Conservation (phyloP, 305 asterid species). For the Rubia balearica region DNA sequence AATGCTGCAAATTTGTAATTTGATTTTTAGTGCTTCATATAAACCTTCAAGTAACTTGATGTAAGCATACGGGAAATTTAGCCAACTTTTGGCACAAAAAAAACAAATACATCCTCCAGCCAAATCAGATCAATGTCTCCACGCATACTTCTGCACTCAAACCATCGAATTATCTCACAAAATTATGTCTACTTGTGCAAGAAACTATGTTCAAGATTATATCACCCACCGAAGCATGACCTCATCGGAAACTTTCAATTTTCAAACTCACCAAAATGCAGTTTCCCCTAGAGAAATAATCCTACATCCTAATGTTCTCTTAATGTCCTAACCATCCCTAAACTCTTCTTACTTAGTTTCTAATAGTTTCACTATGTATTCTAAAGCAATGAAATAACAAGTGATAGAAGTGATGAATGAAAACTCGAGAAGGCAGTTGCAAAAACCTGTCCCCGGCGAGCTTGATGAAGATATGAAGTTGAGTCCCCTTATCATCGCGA, state of each 20-base stretch:
- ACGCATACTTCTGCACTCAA: neutral
- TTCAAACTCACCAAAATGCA: neutral
- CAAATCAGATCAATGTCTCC: neutral
- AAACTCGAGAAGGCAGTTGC: neutral
- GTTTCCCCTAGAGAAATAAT: neutral
- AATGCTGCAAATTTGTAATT: no score
- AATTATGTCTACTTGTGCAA: neutral
- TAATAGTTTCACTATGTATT: no score
- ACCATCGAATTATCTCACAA: neutral
- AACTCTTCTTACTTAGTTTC: no score
- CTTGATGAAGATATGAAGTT: conserved; percentile 93
- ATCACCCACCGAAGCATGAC: neutral
- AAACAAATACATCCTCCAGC: neutral
- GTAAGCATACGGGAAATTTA: no score
- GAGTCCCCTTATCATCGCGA: conserved; percentile 89
- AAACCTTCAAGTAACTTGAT: no score
- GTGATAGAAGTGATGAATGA: neutral
- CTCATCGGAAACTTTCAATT: no score
- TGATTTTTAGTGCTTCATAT: no score
- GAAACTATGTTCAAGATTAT: neutral
- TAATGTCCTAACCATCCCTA: no score
- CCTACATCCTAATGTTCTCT: no score
- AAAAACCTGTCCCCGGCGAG: conserved; percentile 87
- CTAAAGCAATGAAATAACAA: neutral
- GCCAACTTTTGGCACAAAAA: no score